phyloP scores from a whole-genome alignment of 345 rosid genomes.

The Brassica nigra region DNA sequence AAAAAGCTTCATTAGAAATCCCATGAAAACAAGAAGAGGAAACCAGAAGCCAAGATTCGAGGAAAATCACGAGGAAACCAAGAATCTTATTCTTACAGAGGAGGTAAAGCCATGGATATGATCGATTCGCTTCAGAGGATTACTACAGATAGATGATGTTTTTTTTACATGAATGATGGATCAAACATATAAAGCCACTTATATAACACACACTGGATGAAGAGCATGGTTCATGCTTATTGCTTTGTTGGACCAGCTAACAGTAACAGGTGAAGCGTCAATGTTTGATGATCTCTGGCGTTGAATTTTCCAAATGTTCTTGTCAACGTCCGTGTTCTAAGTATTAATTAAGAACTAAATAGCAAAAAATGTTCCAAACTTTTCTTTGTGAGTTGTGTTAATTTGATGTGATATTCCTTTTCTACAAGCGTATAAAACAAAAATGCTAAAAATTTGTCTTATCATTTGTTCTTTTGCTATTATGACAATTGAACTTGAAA shows the following conservation, averaged over 20 bases:
- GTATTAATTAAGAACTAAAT: not conserved
- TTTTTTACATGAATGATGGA: not conserved
- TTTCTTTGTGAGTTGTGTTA: not conserved
- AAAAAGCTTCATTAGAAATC: not conserved
- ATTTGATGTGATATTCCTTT: not conserved
- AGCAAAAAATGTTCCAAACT: not conserved
- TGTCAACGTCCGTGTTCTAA: not conserved
- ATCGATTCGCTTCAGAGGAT: not conserved
- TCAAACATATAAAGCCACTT: not conserved
- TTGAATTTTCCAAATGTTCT: not conserved
- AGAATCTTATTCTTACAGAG: slow-evolving; percentile 20
- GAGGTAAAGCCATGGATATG: slow-evolving; percentile 30
- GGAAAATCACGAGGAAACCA: not conserved
- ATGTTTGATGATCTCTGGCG: not conserved
- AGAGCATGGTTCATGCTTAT: slow-evolving; percentile 14
- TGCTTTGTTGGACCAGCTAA: not conserved
- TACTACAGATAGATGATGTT: not conserved
- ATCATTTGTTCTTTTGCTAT: not conserved
- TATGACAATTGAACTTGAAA: not conserved
- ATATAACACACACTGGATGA: not conserved
- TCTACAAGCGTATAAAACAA: not conserved
- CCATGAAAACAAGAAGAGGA: not conserved
- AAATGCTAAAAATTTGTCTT: not conserved
- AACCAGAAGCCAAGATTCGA: not conserved
- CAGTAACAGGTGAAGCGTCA: not conserved